phyloP scores from a whole-genome alignment of 208 protist genomes.

The Phytomonas francai region DNA sequence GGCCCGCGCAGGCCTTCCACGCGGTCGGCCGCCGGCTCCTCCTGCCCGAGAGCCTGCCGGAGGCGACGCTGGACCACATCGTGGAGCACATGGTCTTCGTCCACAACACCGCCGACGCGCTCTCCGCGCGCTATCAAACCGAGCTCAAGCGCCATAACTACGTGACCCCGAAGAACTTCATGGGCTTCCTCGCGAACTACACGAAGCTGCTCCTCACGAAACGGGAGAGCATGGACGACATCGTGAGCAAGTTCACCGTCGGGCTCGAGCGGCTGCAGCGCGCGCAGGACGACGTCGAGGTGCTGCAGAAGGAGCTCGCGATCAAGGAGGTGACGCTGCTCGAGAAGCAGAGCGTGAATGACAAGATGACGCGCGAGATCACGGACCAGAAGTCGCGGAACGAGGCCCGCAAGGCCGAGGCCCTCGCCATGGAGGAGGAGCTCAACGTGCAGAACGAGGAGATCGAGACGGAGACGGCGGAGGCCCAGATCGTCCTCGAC shows the following conservation, averaged over 20 bases:
- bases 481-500: conserved; percentile 93
- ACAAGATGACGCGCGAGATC: conserved; percentile 90
- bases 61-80: conserved; percentile 78
- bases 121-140: conserved; percentile 83
- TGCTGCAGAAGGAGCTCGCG: conserved; percentile 91
- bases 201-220: conserved; percentile 89
- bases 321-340: conserved; percentile 92
- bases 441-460: conserved; percentile 86
- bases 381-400: conserved; percentile 85
- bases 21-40: conserved; percentile 89
- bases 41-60: conserved; percentile 83
- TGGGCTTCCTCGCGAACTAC: conserved; percentile 97
- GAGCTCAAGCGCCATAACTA: conserved; percentile 95
- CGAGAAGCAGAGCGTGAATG: conserved; percentile 92
- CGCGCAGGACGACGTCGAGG: conserved; percentile 94
- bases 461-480: conserved; percentile 87
- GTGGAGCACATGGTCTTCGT: conserved; percentile 95
- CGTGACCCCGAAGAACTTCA: conserved; percentile 98
- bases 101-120: conserved; percentile 87
- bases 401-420: conserved; percentile 84
- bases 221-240: conserved; percentile 90
- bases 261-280: conserved; percentile 95
- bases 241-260: conserved; percentile 93
- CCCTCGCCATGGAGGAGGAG: conserved; percentile 87
- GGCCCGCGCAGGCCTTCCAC: conserved; percentile 95